A percentile compares a stretch with the other conserved stretches of the same genome.
These are phyloP conservation scores for Lactarius pseudohatsudake DNA, from an alignment of 768 basidiomycete genomes.

Conservation along the genomic window DNA sequence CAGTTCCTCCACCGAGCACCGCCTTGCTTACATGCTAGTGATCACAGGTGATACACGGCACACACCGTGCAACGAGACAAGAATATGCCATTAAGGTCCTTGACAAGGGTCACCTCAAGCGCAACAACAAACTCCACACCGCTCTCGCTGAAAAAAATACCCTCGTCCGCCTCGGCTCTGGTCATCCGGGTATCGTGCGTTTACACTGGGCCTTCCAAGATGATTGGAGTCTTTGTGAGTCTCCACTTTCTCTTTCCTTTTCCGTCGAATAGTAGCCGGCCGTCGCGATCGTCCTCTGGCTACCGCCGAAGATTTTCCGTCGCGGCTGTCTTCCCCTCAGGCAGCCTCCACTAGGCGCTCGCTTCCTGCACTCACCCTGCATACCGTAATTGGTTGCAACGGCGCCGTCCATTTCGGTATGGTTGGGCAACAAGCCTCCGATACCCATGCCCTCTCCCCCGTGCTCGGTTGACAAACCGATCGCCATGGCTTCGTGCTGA, in stretches of 20 bases:
- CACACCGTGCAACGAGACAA: conserved; percentile 54
- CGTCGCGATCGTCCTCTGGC: neutral
- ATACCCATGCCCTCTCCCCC: conserved; percentile 5
- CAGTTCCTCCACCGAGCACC: neutral
- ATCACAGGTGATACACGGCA: conserved; percentile 57
- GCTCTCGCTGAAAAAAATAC: conserved; percentile 82
- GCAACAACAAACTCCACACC: conserved; percentile 74
- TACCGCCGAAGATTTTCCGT: neutral
- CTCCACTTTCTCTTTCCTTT: neutral
- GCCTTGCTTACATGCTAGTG: conserved; percentile 20
- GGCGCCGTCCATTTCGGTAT: neutral
- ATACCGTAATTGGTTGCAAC: neutral
- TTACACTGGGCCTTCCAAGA: conserved; percentile 87
- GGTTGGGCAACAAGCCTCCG: neutral
- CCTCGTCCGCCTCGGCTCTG: conserved; percentile 58
- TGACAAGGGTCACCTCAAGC: conserved; percentile 79
- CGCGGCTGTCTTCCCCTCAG: neutral
- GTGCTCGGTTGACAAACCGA: conserved; percentile 11
- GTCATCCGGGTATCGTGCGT: conserved; percentile 80
- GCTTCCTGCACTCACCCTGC: neutral
- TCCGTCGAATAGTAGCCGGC: neutral
- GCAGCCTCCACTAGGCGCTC: neutral
- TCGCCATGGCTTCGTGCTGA: conserved; percentile 4
- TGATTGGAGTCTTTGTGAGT: conserved; percentile 78
- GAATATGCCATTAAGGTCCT: conserved; percentile 78